A percentile compares a stretch with the other conserved stretches of the same genome.
Conservation (phyloP, 2,329 filamentous ascomycete genomes). For the Amylocarpus encephaloides region DNA sequence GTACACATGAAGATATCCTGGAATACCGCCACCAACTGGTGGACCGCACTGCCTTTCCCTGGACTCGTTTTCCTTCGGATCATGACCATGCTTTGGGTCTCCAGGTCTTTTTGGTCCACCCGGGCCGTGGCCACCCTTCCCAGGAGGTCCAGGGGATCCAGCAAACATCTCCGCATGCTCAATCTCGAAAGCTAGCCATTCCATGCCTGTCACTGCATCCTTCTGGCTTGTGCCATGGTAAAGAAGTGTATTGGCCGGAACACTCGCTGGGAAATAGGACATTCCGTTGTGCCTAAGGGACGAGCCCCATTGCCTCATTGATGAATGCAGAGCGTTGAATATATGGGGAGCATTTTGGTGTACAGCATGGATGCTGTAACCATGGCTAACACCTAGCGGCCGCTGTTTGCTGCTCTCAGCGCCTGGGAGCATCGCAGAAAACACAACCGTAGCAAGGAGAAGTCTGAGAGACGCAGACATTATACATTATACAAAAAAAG, state of each 20-base stretch:
- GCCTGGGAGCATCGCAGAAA: background rate
- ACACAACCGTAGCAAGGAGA: background rate
- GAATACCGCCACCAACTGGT: background rate
- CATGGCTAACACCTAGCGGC: background rate
- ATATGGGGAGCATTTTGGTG: constrained; percentile 52
- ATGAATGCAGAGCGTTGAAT: constrained; percentile 67
- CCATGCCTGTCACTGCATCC: constrained; percentile 44
- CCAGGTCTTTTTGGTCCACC: constrained; percentile 6
- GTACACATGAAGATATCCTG: constrained; percentile 63
- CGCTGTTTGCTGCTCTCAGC: background rate
- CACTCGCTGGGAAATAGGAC: constrained; percentile 59
- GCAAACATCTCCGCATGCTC: constrained; percentile 67
- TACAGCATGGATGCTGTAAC: constrained; percentile 6
- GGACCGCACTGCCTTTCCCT: background rate
- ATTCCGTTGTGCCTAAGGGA: constrained; percentile 71
- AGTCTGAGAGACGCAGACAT: too few relatives aligned
- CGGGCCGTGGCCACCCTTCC: background rate
- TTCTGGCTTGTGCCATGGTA: constrained; percentile 55
- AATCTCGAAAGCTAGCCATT: constrained; percentile 73
- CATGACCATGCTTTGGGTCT: background rate
- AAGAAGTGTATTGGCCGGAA: constrained; percentile 58
- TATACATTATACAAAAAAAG: too few relatives aligned
- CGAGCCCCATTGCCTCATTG: constrained; percentile 69
- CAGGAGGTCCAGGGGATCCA: constrained; percentile 8
- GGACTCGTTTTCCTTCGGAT: background rate